phyloP scores from a whole-genome alignment of 495 filamentous ascomycete genomes.

The Aspergillus affinis region DNA sequence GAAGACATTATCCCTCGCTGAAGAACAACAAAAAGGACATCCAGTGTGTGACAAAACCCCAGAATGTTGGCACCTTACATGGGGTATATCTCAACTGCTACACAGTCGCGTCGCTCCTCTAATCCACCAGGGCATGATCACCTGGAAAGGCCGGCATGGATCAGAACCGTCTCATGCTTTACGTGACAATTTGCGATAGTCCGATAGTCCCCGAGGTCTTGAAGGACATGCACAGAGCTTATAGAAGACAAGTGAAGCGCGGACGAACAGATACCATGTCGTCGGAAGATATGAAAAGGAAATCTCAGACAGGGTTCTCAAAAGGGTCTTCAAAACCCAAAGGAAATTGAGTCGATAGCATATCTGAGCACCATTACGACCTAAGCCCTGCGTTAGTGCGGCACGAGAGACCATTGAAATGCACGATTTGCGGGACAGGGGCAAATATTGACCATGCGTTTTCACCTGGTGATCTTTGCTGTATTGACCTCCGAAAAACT shows the following conservation, averaged over 20 bases:
- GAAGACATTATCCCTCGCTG: too few relatives aligned
- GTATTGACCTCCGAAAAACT: background rate
- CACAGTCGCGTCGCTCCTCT: background rate
- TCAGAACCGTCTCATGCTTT: background rate
- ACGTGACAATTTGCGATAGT: background rate
- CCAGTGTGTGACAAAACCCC: too few relatives aligned
- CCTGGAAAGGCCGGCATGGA: background rate
- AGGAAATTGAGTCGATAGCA: too few relatives aligned
- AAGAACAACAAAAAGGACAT: too few relatives aligned
- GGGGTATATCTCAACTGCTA: too few relatives aligned
- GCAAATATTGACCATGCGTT: background rate
- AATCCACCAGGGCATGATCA: background rate
- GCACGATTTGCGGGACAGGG: background rate
- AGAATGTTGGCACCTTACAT: too few relatives aligned
- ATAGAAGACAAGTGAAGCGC: background rate
- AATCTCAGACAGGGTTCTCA: background rate
- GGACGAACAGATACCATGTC: background rate
- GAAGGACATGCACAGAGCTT: background rate
- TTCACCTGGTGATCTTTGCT: background rate
- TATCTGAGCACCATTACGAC: background rate
- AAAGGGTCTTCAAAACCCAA: background rate
- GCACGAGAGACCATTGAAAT: background rate
- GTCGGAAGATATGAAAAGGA: background rate
- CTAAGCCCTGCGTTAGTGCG: background rate
- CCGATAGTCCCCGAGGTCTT: background rate